phyloP scores from a whole-genome alignment of 345 rosid genomes.

The Eucalyptus globulus region DNA sequence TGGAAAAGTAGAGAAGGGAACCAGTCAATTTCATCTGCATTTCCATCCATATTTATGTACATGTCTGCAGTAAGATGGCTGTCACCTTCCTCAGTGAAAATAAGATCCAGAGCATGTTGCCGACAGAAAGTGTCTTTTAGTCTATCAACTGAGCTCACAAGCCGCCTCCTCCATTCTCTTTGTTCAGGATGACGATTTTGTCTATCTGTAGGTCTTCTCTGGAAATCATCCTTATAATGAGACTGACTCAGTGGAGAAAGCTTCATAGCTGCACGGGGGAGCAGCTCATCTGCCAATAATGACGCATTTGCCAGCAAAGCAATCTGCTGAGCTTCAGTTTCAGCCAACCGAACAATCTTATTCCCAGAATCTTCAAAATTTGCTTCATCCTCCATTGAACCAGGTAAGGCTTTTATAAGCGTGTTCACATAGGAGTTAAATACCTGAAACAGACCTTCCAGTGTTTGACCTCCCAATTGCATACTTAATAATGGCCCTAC shows the following conservation, averaged over 20 bases:
- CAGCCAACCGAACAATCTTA: slow-evolving; percentile 90
- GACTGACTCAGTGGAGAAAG: slow-evolving; percentile 57
- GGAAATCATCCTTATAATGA: slow-evolving; percentile 51
- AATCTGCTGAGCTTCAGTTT: slow-evolving; percentile 90
- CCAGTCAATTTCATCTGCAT: slow-evolving; percentile 66
- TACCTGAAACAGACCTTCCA: slow-evolving; percentile 92
- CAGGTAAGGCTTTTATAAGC: slow-evolving; percentile 91
- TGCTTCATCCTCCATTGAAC: slow-evolving; percentile 92
- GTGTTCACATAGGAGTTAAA: slow-evolving; percentile 79
- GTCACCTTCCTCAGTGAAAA: slow-evolving; percentile 96
- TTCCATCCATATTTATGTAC: slow-evolving; percentile 81
- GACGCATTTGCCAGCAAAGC: slow-evolving; percentile 98
- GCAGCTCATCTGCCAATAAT: slow-evolving; percentile 86
- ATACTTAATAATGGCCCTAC: slow-evolving; percentile 95
- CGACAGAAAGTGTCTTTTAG: slow-evolving; percentile 89
- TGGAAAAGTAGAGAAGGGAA: slow-evolving; percentile 90
- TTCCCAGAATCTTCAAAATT: slow-evolving; percentile 64
- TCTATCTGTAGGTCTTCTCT: slow-evolving; percentile 67
- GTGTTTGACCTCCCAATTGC: slow-evolving; percentile 92
- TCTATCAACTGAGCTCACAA: slow-evolving; percentile 73
- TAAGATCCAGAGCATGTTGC: slow-evolving; percentile 96
- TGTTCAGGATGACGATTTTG: slow-evolving; percentile 98
- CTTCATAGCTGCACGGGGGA: slow-evolving; percentile 98
- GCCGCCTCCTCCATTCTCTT: slow-evolving; percentile 98
- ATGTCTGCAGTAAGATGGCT: slow-evolving; percentile 86